Conservation (phyloP, 2,329 filamentous ascomycete species). For the Arachnopeziza araneosa region DNA sequence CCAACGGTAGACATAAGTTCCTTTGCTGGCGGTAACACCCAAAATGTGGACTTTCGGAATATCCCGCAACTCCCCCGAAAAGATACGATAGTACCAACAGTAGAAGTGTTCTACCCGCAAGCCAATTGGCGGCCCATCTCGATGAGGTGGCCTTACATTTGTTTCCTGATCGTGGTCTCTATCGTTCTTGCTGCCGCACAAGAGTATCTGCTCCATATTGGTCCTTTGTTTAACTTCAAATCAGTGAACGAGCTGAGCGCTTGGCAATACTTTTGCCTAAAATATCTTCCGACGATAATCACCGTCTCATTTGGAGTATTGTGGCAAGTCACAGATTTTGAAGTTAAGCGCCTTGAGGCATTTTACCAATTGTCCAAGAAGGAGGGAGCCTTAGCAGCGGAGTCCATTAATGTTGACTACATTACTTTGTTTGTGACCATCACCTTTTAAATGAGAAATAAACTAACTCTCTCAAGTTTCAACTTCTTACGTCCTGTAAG, state of each 20-base stretch:
- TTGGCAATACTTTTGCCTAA: constrained; percentile 53
- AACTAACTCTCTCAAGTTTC: constrained; percentile 32
- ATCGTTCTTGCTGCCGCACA: constrained; percentile 45
- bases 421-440: constrained; percentile 44
- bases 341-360: constrained; percentile 60
- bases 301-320: constrained; percentile 58
- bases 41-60: constrained; percentile 12
- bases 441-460: not conserved
- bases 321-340: constrained; percentile 62
- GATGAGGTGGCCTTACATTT: constrained; percentile 58
- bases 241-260: constrained; percentile 45
- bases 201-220: constrained; percentile 48
- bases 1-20: constrained; percentile 25
- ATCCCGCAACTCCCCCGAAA: constrained; percentile 8
- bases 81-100: constrained; percentile 26
- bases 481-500: constrained; percentile 59
- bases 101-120: constrained; percentile 53
- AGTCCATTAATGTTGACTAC: constrained; percentile 65
- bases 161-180: constrained; percentile 48
- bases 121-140: constrained; percentile 63
- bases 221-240: constrained; percentile 41
- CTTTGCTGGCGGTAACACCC: constrained; percentile 18
- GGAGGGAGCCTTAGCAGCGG: constrained; percentile 54
- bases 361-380: constrained; percentile 60
- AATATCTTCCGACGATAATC: constrained; percentile 57